phyloP scores from a whole-genome alignment of 208 protist species.

The Acanthamoeba castellanii region DNA sequence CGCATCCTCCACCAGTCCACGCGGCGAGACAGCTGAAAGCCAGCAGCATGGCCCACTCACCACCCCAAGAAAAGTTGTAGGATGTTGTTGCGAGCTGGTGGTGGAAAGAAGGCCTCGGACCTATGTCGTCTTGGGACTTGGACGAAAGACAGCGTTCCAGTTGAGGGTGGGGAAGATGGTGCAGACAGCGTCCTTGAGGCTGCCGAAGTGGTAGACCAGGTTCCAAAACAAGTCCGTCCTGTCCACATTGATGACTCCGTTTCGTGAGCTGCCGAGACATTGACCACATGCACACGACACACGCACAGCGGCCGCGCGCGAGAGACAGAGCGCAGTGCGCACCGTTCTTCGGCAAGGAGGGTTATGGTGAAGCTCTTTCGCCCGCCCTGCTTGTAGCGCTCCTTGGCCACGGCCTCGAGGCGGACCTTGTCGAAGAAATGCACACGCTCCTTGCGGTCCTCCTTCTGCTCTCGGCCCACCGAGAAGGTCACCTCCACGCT shows the following conservation, averaged over 20 bases:
- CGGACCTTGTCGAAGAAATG: neutral
- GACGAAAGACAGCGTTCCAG: conserved; percentile 25
- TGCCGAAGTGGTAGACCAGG: conserved; percentile 50
- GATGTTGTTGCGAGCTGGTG: no score
- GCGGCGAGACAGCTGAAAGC: no score
- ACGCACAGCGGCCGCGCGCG: no score
- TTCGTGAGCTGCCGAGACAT: no score
- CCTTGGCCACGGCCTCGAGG: neutral
- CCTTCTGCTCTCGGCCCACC: neutral
- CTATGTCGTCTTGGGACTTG: neutral
- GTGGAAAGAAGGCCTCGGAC: no score
- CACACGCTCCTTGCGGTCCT: conserved; percentile 8
- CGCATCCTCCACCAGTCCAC: neutral
- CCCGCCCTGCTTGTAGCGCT: neutral
- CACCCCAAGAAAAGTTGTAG: no score
- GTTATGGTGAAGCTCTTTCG: neutral
- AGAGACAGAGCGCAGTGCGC: no score
- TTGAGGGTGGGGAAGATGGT: conserved; percentile 58
- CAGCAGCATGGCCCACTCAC: no score
- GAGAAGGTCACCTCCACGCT: conserved; percentile 39
- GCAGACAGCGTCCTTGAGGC: conserved; percentile 41
- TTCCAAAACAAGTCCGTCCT: conserved; percentile 23
- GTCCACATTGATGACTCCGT: neutral
- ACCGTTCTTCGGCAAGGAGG: conserved; percentile 5
- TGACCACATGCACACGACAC: no score